Conservation (phyloP, 225 moss, liverwort and hornwort species). For the Climacium dendroides region DNA sequence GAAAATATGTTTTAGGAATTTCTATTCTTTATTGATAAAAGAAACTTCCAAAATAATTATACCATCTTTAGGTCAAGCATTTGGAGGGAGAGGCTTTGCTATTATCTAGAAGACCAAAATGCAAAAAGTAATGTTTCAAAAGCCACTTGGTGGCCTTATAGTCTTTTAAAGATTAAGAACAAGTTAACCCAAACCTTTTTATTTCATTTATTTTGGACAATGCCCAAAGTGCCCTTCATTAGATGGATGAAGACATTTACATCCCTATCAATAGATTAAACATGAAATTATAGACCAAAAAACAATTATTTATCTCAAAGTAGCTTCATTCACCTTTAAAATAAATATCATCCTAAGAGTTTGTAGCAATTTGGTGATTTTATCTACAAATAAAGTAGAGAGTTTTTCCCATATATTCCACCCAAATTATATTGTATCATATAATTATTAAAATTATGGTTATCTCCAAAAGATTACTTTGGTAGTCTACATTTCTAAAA, state of each 20-base stretch:
- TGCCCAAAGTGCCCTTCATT: not conserved
- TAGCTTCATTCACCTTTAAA: not conserved
- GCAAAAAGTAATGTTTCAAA: no score
- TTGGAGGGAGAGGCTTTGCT: not conserved
- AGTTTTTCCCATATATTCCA: not conserved
- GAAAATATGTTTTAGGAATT: not conserved
- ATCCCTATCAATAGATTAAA: not conserved
- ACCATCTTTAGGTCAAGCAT: not conserved
- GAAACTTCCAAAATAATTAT: not conserved
- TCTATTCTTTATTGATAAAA: not conserved
- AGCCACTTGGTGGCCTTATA: no score
- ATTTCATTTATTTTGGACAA: not conserved
- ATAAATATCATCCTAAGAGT: not conserved
- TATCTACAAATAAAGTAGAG: not conserved
- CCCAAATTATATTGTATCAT: not conserved
- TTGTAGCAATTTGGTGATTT: not conserved
- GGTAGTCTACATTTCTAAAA: not conserved
- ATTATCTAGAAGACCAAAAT: no score
- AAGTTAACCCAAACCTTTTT: not conserved
- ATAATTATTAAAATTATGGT: accelerated
- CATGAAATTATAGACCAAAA: not conserved
- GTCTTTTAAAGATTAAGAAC: no score
- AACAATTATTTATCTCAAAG: not conserved
- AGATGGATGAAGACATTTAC: not conserved
- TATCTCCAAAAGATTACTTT: accelerated